Base-by-base conservation (phyloP, 768 basidiomycete species). In the Harrya chromipes region DNA sequence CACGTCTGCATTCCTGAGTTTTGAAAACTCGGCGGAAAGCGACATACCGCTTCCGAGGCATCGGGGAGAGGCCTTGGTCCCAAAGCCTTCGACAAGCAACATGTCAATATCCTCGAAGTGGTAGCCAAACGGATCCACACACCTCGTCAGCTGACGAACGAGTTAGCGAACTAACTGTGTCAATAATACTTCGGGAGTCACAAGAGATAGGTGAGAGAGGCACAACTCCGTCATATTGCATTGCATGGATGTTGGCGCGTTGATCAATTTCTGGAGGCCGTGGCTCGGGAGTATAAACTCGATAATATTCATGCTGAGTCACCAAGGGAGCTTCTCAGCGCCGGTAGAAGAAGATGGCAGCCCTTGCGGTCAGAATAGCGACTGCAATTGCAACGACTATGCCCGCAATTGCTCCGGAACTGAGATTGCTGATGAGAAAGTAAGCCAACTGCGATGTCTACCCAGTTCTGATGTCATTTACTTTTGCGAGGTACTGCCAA, bases 381-480 rank as follows among this genome's bases (percentile, higher is more conserved):
- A 55, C 26, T 6, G 49, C 48, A 3, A 37, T 45, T 20, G 54
- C 56, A 0, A 63, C 38, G 9, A 50, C 55, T 4, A 66, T 43
- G 13, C 65, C 65, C n/a, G 51, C 61, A 17, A 67, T 61, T 10
- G 51, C 53, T 20, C 63, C 65, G 11, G 63, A 54, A n/a, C 55
- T 48, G 26, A 65, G 29, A n/a, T 38, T 17, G 17, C 61, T 66
- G 40, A 20, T 33, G 20, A 12, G 29, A 4, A n/a, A 11, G 20
- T 65, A 17, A 55, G 47, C 37, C 14, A 1, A 27, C 20, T 11
- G 17, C 11, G 6, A 24, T 1, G 4, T 51, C 17, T 4, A 4
- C 16, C 37, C 24, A 12, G 19, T 16, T 7, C 7, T 11, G 9
- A n/a, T 38, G 6, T 27, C n/a, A 44, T 64, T 24, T 45, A 65